Percentiles rank a stretch among this genome's conserved stretches.
phyloP scores from a whole-genome alignment of 805 yeast species.

The Starmerella lactis-condensi region DNA sequence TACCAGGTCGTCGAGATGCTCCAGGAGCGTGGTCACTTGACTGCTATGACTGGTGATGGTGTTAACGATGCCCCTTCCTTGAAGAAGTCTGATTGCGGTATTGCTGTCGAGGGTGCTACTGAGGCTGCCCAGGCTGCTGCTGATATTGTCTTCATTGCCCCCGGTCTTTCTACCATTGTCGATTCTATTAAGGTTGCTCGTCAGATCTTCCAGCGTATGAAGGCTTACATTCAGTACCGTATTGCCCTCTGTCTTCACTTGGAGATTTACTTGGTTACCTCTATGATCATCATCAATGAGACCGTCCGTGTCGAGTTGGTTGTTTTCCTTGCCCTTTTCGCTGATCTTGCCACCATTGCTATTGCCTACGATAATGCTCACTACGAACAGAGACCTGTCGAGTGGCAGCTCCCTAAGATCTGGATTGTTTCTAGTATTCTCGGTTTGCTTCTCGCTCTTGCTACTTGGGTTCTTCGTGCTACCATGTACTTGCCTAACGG shows the following conservation, averaged over 20 bases:
- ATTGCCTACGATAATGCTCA: conserved; percentile 97
- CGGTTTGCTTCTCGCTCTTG: conserved; percentile 73
- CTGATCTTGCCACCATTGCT: conserved; percentile 92
- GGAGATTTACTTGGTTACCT: conserved; percentile 84
- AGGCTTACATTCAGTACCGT: conserved; percentile 94
- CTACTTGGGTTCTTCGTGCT: conserved; percentile 88
- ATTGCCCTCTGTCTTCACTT: conserved; percentile 87
- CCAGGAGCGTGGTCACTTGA: conserved; percentile 90
- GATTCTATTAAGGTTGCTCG: conserved; percentile 88
- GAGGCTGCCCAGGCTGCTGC: conserved; percentile 96
- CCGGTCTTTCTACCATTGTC: conserved; percentile 87
- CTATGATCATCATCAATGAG: conserved; percentile 85
- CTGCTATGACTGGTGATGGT: conserved; percentile 99
- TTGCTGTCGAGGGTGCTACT: conserved; percentile 96
- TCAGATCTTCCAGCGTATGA: conserved; percentile 98
- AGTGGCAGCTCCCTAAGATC: conserved; percentile 93
- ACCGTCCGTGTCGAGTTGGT: conserved; percentile 74
- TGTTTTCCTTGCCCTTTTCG: conserved; percentile 91
- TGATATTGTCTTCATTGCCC: conserved; percentile 87
- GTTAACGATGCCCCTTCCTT: conserved; percentile 95
- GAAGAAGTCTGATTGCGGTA: conserved; percentile 92
- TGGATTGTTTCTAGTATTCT: conserved; percentile 90
- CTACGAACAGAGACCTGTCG: conserved; percentile 79
- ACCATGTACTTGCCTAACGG: conserved; percentile 64
- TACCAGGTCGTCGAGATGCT: conserved; percentile 88